These are phyloP conservation scores for Skeletonema marinoi DNA, from an alignment of 108 stramenopile genomes.

Conservation along the genomic window DNA sequence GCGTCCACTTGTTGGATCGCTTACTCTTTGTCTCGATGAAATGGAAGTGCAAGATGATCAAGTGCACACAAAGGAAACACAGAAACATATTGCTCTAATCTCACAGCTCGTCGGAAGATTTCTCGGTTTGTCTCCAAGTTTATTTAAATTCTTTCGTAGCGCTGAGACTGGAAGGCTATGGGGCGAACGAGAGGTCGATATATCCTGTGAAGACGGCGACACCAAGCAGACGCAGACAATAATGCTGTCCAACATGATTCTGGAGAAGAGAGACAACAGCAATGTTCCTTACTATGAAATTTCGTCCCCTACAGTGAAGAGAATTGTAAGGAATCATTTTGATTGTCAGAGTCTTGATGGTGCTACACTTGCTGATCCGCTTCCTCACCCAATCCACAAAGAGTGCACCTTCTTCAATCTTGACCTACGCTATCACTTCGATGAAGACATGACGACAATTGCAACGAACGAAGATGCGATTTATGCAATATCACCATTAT, in stretches of 20 bases:
- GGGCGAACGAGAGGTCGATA: conserved; percentile 22
- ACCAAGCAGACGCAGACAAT: conserved; percentile 19
- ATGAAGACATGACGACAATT: conserved; percentile 33
- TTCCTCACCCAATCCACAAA: conserved; percentile 19
- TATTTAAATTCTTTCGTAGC: conserved; percentile 73
- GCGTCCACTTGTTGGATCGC: conserved; percentile 76
- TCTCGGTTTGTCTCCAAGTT: conserved; percentile 69
- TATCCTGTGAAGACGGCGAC: conserved; percentile 40
- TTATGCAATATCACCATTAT: conserved; percentile 39
- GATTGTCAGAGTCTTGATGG: conserved; percentile 46
- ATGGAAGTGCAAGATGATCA: conserved; percentile 77
- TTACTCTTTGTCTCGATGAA: conserved; percentile 72
- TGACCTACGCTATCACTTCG: conserved; percentile 42
- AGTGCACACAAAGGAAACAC: conserved; percentile 44
- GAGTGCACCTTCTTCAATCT: conserved; percentile 65
- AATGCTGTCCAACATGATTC: conserved; percentile 39
- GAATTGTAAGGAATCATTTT: conserved; percentile 52
- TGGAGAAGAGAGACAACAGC: conserved; percentile 14
- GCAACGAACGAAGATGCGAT: conserved; percentile 34
- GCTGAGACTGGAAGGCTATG: conserved; percentile 60
- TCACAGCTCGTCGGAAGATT: conserved; percentile 51
- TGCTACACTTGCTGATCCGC: conserved; percentile 31
- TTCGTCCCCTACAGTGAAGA: conserved; percentile 35
- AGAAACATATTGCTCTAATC: conserved; percentile 24
- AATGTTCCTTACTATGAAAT: conserved; percentile 40